These are phyloP conservation scores for Blastobotrys peoriensis DNA, from an alignment of 805 yeast genomes.

Conservation along the genomic window DNA sequence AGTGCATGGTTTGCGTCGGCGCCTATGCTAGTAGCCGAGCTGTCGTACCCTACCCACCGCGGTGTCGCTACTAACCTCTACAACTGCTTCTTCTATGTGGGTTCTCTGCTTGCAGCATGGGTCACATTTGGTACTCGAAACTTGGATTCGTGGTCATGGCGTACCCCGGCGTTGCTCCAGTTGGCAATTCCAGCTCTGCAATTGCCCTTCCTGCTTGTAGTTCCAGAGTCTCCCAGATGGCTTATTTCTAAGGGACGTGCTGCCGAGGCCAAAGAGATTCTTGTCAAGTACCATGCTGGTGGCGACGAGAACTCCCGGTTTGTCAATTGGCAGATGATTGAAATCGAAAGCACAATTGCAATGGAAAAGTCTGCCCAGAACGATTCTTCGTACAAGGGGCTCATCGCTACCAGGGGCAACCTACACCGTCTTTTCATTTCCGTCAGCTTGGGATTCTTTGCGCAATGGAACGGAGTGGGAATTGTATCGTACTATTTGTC, in stretches of 20 bases:
- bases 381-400: conserved; percentile 4
- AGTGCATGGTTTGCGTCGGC: conserved; percentile 71
- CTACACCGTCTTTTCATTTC: conserved; percentile 7
- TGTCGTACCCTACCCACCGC: conserved; percentile 57
- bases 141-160: conserved; percentile 50
- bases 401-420: conserved; percentile 6
- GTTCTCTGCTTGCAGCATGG: conserved; percentile 76
- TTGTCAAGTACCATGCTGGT: conserved; percentile 16
- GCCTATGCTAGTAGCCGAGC: conserved; percentile 74
- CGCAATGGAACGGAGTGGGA: conserved; percentile 16
- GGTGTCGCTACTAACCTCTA: conserved; percentile 53
- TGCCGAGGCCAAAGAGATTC: conserved; percentile 35
- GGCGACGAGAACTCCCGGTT: conserved; percentile 10
- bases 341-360: conserved; percentile 13
- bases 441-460: conserved; percentile 7
- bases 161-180: conserved; percentile 71
- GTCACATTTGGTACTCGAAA: conserved; percentile 58
- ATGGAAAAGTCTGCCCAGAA: conserved; percentile 3
- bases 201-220: conserved; percentile 42
- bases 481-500: conserved; percentile 37
- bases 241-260: conserved; percentile 60
- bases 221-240: conserved; percentile 87
- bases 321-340: conserved; percentile 16
- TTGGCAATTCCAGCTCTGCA: conserved; percentile 53
- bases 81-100: conserved; percentile 66